Base-by-base conservation (phyloP, 2,329 filamentous ascomycete species). In the Alternaria longipes region DNA sequence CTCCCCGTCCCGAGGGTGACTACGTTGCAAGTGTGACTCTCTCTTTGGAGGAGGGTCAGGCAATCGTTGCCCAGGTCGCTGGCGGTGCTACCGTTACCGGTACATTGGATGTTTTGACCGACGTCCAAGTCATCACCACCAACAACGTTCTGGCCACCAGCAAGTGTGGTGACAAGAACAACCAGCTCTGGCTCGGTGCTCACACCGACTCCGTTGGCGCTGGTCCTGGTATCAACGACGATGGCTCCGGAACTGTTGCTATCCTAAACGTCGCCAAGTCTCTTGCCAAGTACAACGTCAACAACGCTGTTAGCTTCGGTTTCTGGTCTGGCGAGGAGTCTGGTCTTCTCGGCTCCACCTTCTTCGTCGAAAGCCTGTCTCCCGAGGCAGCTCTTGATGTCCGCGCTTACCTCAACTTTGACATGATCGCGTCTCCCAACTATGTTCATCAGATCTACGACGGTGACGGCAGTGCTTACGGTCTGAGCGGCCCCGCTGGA, bases 21-120 rank as follows among this genome's bases (percentile, higher is more conserved):
- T 87, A 92, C 68, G 82, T 91, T 5, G 87, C 91, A 0, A 91
- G 89, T 1, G 89, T 93, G 60, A 89, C 89, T 1, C 80, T 94
- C 80, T 26, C n/a, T 34, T n/a, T 40, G 82, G 12, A 86, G 89
- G 30, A 91, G 88, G 5, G 76, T 81, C 59, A 84, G 85, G 1
- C 80, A 34, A 72, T 89, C 8, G 77, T 84, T 52, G 81, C 84
- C 55, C 14, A 50, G 32, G 80, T 93, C 45, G 78, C 84, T 59
- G 76, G 79, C 8, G 79, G 80, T 22, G 76, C 79, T 3, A 72
- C 70, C 0, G 72, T 83, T 2, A 74, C 71, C 6, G 81, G 72
- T 7, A 69, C 68, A 3, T 66, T 86, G 12, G 70, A 78, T 34
- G 81, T 86, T 22, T 72, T 83, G 49, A 80, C 81, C 30, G 68